Base-by-base conservation (phyloP, 2,329 filamentous ascomycete species). In the Ophiocordyceps camponoti-saundersi region DNA sequence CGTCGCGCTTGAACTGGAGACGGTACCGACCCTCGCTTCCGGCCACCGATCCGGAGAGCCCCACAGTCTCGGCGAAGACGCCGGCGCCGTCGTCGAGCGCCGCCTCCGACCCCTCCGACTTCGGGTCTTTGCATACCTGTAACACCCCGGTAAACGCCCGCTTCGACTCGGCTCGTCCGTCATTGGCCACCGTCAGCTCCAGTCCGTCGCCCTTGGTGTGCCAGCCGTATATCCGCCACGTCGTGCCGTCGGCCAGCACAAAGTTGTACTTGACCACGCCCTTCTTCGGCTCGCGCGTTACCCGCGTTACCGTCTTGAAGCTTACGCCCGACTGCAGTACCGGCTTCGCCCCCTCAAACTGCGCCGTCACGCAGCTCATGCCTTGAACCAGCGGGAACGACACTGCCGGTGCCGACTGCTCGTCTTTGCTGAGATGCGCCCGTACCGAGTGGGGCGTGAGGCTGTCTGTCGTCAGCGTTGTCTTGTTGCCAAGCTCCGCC, bases 321-420 rank as follows among this genome's bases (percentile, higher is more conserved):
- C 81, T 82, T 2, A 92, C 74, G 1, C 78, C 79, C 21, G 80
- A 82, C 54, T 89, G 79, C 42, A 96, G 71, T 4, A 80, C 58
- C 0, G 90, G 90, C 8, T 77, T 80, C 0, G 78, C 71, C 29
- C 79, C 77, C 47, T 70, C 71, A 62, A 89, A 96, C 18, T 83
- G 62, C 0, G 72, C 89, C 5, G 89, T 95, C 18, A 95, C 70
- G 55, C 88, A 94, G 0, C 78, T 82, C 79, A 93, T 92, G 12
- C 92, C 92, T 58, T 96, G 90, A 0, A 94, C 79, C 8, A 95
- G 59, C 0, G 89, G 88, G 52, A 94, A 87, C 0, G 77, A 81
- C 20, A 96, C 72, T 1, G 73, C 69, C 0, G 82, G 74, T 1
- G 68, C 60, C 8, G 72, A 70, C 3, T 67, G 67, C n/a, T 61